Base-by-base conservation (phyloP, 345 rosid species). In the Erodium maritimum region DNA sequence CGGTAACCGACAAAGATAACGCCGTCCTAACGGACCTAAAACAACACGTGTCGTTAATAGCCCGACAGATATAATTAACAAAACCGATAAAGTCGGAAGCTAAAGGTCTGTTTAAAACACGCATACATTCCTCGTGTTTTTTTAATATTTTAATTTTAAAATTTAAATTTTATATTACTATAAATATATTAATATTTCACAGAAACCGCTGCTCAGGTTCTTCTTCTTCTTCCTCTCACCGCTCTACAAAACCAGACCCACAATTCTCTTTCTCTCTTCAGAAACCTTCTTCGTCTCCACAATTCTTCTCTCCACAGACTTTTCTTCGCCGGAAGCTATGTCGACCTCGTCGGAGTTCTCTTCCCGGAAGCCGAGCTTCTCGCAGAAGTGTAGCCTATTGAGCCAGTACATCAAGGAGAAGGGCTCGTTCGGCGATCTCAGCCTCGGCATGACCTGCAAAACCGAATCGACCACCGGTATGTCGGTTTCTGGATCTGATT, bases 371-470 rank as follows among this genome's bases (percentile, higher is more conserved):
- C 56, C 82, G 0, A 81, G 80, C 71, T 91, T 91, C 75, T 75
- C 83, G 0, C 85, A 67, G 64, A 91, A 76, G 14, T 91, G 91
- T 68, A 82, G 69, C 60, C 50, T 82, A 57, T 61, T 91, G 75
- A 88, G 91, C 67, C 96, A 78, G 71, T 91, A 82, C 72, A 64
- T 91, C 54, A 91, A 80, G 65, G 91, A 75, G 80, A 81, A 71
- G 48, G 86, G 97, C 24, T 75, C 81, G 60, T 78, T 88, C 18
- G 96, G 95, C 67, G 95, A 85, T 79, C 88, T 88, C 7, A 69
- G 62, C 61, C 84, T 91, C 34, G 88, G 85, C 8, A 79, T 84
- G 71, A 59, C 90, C 21, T 73, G 82, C 80, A 66, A 65, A 70
- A 62, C 58, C 24, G 80, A 79, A 9, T 61, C 67, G 19, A 79